Evolutionary conservation across 1,139 yeast genomes (phyloP), one percentile per base, ranked within the genome.

Genomic region (Candida glucosophila): DNA sequence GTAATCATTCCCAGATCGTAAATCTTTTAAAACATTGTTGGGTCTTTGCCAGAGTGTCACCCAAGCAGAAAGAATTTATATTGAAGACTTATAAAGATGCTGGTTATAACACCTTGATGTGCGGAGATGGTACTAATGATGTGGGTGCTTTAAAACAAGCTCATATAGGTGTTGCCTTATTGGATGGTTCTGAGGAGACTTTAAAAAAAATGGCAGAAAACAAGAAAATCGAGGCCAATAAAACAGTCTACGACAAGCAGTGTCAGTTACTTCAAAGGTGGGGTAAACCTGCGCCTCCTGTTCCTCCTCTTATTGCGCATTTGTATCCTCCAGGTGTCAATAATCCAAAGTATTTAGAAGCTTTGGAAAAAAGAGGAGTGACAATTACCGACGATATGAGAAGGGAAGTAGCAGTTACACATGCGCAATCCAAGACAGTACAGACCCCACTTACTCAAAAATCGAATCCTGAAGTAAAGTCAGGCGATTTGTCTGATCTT

Each of bases 51-150:
- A 81, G 99, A 61, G 98, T 92, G 20, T 90, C 98, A 5, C 98
- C 99, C 24, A 51, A 79, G 18, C 98, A 90, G 62, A 92, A 90
- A 59, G 98, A 90, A 58, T 85, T 79, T 40, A 77, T 90, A 43
- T 66, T 92, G 46, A 80, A 78, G 36, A 72, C 85, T 22, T 71
- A 85, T 50, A 90, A 90, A 54, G 79, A 76, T 32, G 73, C 86
- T 49, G 97, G 96, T 17, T 90, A 88, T 56, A 80, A 73, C 46
- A 90, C 98, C 17, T 70, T 92, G 43, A 90, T 90, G 99, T 90
- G 98, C 59, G 99, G 99, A 66, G 99, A 90, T 58, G 99, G 99
- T 58, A 90, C 99, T 17, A 90, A 90, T 52, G 99, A 90, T 65
- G 98, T 90, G 30, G 99, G 99, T 55, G 99, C 99, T 29, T 73